Base-by-base conservation (phyloP, 2,329 filamentous ascomycete genomes). In the Septoria linicola region DNA sequence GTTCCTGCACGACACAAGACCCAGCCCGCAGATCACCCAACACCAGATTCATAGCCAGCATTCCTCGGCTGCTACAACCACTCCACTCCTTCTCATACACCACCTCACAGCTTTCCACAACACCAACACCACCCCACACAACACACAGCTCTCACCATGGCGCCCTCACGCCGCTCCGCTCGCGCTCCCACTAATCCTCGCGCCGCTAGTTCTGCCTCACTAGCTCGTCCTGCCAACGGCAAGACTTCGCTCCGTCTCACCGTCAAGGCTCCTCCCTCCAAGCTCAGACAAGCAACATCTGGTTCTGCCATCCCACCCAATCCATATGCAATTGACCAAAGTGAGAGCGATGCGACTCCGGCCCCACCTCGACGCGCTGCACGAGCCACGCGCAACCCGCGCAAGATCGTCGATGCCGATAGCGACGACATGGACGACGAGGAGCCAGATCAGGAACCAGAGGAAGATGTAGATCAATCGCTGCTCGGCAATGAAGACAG, bases 211-310 rank as follows among this genome's bases (percentile, higher is more conserved):
- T 46, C 55, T 23, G 63, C 64, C 25, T 61, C 63, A 63, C 65
- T 68, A 63, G 65, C 55, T 45, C 70, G 53, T 43, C 71, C 72
- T 52, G 68, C 73, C 44, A 69, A 71, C 53, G 68, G 69, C 35
- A 72, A 70, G 53, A 72, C 71, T 53, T 74, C 72, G 43, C 72
- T 77, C 49, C 69, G 72, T 49, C 69, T 78, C 52, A 78, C 74
- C 32, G 74, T 78, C 57, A 77, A 77, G 55, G 73, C 74, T 11
- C 72, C 73, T 2, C 75, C 75, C 14, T 73, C 68, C 65, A 76
- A 74, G 64, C 68, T 78, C 19, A 68, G 74, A 47, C 71, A 77
- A 51, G 75, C 73, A 31, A 76, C 72, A 1, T 70, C 70, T 32
- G 70, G 65, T 49, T 59, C 68, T 21, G 61, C 41, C 20, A 54